These are phyloP conservation scores for Russula abietina DNA, from an alignment of 768 basidiomycete species.

Conservation along the genomic window DNA sequence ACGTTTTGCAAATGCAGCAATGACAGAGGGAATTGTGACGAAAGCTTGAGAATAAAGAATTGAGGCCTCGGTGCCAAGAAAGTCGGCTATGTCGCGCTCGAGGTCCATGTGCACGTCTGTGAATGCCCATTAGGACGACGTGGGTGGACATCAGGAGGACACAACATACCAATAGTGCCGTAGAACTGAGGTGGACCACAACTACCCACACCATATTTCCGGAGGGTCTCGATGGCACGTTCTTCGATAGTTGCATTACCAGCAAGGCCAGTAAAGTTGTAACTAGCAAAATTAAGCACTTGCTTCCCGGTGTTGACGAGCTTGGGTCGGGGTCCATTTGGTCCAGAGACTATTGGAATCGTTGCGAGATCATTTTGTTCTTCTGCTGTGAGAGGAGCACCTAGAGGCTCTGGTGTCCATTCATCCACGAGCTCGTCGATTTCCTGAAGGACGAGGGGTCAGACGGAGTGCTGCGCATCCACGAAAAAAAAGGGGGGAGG, in stretches of 20 bases:
- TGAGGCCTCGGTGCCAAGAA: conserved; percentile 79
- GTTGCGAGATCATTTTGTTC: conserved; percentile 66
- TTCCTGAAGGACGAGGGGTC: conserved; percentile 51
- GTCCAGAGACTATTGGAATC: conserved; percentile 73
- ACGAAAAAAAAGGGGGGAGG: neutral
- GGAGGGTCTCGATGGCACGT: conserved; percentile 73
- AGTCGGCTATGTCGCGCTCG: conserved; percentile 85
- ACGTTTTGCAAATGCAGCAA: conserved; percentile 95
- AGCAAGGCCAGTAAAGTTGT: conserved; percentile 87
- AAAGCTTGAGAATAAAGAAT: conserved; percentile 96
- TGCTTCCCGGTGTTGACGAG: conserved; percentile 65
- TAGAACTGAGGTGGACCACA: conserved; percentile 98
- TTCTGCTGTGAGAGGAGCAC: conserved; percentile 48
- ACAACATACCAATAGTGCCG: conserved; percentile 76
- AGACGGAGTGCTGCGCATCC: neutral
- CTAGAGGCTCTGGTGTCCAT: conserved; percentile 85
- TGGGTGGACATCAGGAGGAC: neutral
- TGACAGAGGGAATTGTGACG: conserved; percentile 86
- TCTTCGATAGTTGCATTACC: conserved; percentile 86
- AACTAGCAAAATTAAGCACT: conserved; percentile 78
- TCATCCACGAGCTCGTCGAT: conserved; percentile 94
- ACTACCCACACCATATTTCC: conserved; percentile 87
- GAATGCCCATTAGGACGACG: neutral
- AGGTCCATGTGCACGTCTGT: conserved; percentile 87
- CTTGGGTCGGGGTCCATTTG: conserved; percentile 79